Evolutionary conservation across 2,329 filamentous ascomycete genomes (phyloP).

Genomic region (Xylariales sp.): DNA sequence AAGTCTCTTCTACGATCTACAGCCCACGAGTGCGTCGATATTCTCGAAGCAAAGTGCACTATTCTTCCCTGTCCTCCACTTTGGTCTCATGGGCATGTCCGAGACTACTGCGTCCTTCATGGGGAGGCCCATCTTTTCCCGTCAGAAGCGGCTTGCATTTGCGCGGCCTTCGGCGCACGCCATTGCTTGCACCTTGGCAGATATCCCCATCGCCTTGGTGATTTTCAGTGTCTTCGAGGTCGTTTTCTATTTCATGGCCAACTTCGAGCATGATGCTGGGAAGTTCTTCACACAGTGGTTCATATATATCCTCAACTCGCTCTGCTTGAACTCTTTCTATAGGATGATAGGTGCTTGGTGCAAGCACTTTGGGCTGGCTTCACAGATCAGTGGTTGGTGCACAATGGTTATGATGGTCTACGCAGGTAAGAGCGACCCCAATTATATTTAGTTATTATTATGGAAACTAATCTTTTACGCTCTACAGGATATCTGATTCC

Average conservation of each 20-base stretch:
- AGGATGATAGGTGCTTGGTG: slow-evolving; percentile 62
- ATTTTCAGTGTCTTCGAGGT: slow-evolving; percentile 49
- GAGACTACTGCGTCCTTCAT: slow-evolving; percentile 25
- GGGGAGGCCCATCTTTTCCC: slow-evolving; percentile 24
- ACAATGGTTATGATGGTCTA: slow-evolving; percentile 25
- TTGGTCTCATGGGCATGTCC: slow-evolving; percentile 37
- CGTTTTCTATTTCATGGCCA: slow-evolving; percentile 28
- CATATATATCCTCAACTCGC: slow-evolving; percentile 53
- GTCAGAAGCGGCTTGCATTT: slow-evolving; percentile 26
- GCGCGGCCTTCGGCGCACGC: slow-evolving; percentile 27
- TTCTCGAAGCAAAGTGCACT: slow-evolving; percentile 35
- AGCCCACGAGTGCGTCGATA: slow-evolving; percentile 50
- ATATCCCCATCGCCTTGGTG: slow-evolving; percentile 41
- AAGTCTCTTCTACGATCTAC: slow-evolving; percentile 63
- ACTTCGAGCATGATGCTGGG: slow-evolving; percentile 19
- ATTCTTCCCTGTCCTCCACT: slow-evolving; percentile 33
- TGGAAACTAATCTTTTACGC: no score
- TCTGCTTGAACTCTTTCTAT: slow-evolving; percentile 60
- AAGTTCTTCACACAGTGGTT: slow-evolving; percentile 62
- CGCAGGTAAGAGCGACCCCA: slow-evolving; percentile 19
- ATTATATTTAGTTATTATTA: no score
- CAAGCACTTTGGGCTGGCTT: slow-evolving; percentile 34
- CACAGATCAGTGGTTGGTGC: slow-evolving; percentile 18
- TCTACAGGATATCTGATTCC: slow-evolving; percentile 36
- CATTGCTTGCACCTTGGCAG: slow-evolving; percentile 33